These are phyloP conservation scores for Pseudonitzschia pungens DNA, from an alignment of 108 stramenopile genomes.

Conservation along the genomic window DNA sequence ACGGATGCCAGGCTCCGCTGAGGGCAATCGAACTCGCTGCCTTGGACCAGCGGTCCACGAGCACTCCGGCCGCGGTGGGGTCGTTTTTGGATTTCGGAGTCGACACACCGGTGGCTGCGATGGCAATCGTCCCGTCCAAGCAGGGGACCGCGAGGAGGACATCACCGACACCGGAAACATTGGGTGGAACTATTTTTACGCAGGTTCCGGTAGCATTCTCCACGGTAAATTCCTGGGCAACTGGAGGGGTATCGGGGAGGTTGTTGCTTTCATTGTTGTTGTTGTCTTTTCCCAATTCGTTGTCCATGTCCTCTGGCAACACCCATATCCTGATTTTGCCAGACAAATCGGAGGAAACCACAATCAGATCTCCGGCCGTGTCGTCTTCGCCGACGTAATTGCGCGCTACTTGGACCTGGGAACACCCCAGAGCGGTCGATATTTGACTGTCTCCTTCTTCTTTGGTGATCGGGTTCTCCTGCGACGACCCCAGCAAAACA, in stretches of 20 bases:
- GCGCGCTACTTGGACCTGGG: constrained; percentile 29
- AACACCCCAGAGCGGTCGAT: constrained; percentile 20
- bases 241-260: background rate
- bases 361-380: constrained; percentile 38
- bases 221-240: constrained; percentile 31
- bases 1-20: constrained; percentile 30
- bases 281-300: background rate
- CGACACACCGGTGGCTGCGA: constrained; percentile 40
- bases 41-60: constrained; percentile 27
- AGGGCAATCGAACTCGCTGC: constrained; percentile 22
- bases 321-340: constrained; percentile 41
- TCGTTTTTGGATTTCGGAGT: constrained; percentile 37
- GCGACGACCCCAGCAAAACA: constrained; percentile 9
- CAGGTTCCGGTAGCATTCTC: constrained; percentile 45
- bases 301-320: constrained; percentile 27
- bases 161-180: constrained; percentile 31
- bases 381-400: constrained; percentile 56
- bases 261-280: background rate
- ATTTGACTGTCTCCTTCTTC: background rate
- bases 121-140: constrained; percentile 47
- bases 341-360: constrained; percentile 36
- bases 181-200: constrained; percentile 30
- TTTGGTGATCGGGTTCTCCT: background rate
- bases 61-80: constrained; percentile 30
- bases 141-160: constrained; percentile 44